These are phyloP conservation scores for Hordeum pubiflorum DNA, from an alignment of 202 grass and related monocot species.

Conservation along the genomic window DNA sequence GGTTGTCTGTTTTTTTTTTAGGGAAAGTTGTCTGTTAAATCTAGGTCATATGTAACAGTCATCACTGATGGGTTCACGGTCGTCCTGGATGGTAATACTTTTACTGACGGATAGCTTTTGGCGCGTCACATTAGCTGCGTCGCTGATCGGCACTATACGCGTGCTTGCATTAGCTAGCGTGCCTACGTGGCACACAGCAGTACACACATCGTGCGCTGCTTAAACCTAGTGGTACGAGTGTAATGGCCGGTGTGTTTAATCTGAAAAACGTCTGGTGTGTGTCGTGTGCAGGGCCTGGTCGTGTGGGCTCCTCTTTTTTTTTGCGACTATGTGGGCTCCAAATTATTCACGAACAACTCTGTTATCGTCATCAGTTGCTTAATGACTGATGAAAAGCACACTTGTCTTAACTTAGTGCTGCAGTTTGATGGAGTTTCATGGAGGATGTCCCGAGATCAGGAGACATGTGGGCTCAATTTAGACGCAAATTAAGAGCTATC, in stretches of 20 bases:
- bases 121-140: no score
- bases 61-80: no score
- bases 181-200: background rate
- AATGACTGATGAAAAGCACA: background rate
- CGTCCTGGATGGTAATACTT: no score
- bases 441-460: slow-evolving; percentile 39
- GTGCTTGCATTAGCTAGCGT: background rate
- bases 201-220: background rate
- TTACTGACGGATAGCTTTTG: no score
- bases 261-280: slow-evolving; percentile 14
- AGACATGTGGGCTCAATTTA: slow-evolving; percentile 33
- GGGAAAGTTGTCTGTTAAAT: no score
- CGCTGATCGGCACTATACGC: background rate
- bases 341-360: background rate
- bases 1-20: no score
- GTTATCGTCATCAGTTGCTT: background rate
- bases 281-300: background rate
- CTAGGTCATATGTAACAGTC: no score
- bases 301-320: no score
- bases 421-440: background rate
- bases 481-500: slow-evolving; percentile 27
- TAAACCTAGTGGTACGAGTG: background rate
- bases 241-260: background rate
- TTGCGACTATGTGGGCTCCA: background rate
- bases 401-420: background rate